Base-by-base conservation (phyloP, 768 basidiomycete species). In the Phanerodontia chrysosporium region DNA sequence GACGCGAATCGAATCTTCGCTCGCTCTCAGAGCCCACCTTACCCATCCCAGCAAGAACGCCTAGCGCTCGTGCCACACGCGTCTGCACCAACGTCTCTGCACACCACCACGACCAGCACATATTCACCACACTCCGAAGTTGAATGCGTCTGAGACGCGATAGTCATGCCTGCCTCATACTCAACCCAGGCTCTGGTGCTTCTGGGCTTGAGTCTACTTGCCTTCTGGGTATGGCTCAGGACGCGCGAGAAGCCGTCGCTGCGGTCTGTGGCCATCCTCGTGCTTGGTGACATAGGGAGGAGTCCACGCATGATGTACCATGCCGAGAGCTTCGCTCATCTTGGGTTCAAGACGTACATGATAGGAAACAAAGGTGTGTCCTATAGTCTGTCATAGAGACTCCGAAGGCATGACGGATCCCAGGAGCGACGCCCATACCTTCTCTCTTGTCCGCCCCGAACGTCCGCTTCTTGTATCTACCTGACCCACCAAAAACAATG, bases 231-330 rank as follows among this genome's bases (percentile, higher is more conserved):
- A 30, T 51, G 49, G 49, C 22, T 28, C 28, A 14, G 22, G 35
- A 22, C 52, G 16, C 52, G 52, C 24, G 30, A 57, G 49, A 49
- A 25, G 48, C 71, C 74, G 2, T 63, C 75, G 49, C 69, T 82
- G 28, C 86, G 88, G 18, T 85, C 92, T 2, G 90, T 92, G n/a
- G 90, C 86, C 3, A 84, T 98, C 56, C 75, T 98, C 49, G 97
- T 99, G 14, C 79, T 99, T 10, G 97, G 97, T 10, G 97, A 99
- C 75, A 85, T 99, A 49, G 97, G 96, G 1, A 82, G 97, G 58
- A 94, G 91, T 69, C 97, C 97, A 12, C 80, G 97, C 55, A 98
- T 98, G 92, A 96, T 98, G 92, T 98, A 98, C 71, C 97, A 99
- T 66, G 89, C 96, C 0, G 85, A 96, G 70, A 95, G 91, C 68